phyloP scores from a whole-genome alignment of 176 grass and related monocot species.

The Typha latifolia region DNA sequence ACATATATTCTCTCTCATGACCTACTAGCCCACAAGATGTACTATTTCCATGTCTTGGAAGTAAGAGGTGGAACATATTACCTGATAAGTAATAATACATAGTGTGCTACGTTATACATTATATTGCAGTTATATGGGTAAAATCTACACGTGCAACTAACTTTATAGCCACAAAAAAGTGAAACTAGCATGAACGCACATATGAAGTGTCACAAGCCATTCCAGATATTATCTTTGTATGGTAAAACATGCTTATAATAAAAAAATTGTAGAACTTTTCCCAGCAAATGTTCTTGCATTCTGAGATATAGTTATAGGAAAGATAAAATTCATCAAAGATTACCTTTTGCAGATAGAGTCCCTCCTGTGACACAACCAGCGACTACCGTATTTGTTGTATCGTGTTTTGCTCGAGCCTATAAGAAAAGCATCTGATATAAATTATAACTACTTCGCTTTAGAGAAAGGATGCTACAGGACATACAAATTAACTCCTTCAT shows the following conservation, averaged over 20 bases:
- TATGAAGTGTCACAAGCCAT: not conserved
- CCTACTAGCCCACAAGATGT: no score
- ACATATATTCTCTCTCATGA: no score
- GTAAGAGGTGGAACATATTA: no score
- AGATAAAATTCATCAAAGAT: conserved; percentile 1
- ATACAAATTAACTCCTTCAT: not conserved
- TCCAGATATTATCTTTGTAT: not conserved
- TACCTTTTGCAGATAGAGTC: conserved; percentile 72
- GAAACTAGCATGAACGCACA: no score
- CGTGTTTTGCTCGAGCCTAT: conserved; percentile 85
- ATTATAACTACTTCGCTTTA: conserved; percentile 6
- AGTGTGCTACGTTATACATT: no score
- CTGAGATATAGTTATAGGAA: not conserved
- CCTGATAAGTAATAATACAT: no score
- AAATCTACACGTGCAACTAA: no score
- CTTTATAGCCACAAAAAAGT: no score
- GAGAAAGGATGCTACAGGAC: not conserved
- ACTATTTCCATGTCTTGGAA: no score
- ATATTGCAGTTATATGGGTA: no score
- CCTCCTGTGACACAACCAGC: conserved; percentile 94
- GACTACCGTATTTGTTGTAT: conserved; percentile 69
- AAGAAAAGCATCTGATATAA: conserved; percentile 14
- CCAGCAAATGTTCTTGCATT: not conserved
- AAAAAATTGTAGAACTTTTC: conserved; percentile 1
- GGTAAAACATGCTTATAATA: not conserved